Evolutionary conservation across 2,329 filamentous ascomycete species (phyloP).

Genomic region (Diaporthe batatas): DNA sequence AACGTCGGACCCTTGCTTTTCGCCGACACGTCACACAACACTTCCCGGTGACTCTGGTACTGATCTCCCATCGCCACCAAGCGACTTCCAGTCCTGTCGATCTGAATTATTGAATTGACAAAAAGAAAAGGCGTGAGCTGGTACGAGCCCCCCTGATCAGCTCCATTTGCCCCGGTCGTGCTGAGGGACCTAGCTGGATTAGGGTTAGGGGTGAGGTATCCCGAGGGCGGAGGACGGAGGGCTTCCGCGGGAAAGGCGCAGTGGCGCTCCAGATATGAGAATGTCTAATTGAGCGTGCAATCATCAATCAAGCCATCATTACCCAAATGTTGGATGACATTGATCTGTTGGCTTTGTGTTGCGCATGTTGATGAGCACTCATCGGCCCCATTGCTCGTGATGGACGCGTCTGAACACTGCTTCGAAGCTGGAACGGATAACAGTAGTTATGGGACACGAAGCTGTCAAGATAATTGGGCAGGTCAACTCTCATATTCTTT

Average conservation of each 20-base stretch:
- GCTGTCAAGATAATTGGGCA: no score
- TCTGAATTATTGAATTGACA: not conserved
- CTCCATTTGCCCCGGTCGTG: not conserved
- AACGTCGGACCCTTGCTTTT: not conserved
- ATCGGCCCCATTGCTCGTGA: not conserved
- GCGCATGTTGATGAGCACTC: not conserved
- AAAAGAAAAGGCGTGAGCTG: not conserved
- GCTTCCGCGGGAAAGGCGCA: constrained; percentile 8
- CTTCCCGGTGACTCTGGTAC: not conserved
- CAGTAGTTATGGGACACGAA: not conserved
- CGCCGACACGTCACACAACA: not conserved
- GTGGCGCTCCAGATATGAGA: constrained; percentile 2
- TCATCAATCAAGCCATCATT: not conserved
- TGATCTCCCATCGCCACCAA: not conserved
- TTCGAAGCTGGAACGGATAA: constrained; percentile 7
- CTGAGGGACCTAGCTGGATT: not conserved
- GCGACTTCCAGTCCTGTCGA: no score
- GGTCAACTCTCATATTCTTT: not conserved
- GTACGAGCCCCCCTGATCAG: no score
- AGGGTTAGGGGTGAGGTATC: constrained; percentile 1
- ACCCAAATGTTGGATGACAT: not conserved
- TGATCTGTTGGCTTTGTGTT: not conserved
- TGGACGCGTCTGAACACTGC: not conserved
- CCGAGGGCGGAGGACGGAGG: not conserved
- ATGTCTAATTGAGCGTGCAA: constrained; percentile 3